Base-by-base conservation (phyloP, 768 basidiomycete species). In the Artomyces pyxidatus region DNA sequence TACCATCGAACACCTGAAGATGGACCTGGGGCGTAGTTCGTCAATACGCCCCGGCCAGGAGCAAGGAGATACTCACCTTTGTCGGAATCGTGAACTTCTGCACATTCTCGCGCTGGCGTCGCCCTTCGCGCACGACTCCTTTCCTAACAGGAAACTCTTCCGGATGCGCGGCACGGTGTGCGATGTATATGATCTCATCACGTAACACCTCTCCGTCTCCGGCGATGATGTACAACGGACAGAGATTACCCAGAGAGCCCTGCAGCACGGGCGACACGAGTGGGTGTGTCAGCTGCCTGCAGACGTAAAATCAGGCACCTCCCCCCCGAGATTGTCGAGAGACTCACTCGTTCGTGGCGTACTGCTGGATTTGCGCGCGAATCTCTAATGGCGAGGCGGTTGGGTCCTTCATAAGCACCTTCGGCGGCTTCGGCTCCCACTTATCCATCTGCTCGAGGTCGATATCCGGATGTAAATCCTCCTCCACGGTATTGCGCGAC, bases 91-190 rank as follows among this genome's bases (percentile, higher is more conserved):
- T 74, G 59, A 72, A 81, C 45, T 69, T 74, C 41, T 72, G 63
- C 1, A 61, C 68, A 49, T 81, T 80, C 47, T 75, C 74, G 52
- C 65, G 65, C 62, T 80, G 79, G n/a, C 79, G 62, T 17, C 54
- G 53, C 5, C 65, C 68, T 11, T 71, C 68, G 16, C 66, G 61
- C 12, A 81, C 64, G 2, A 81, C 68, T 19, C 80, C 78, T 12
- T 72, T 63, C 22, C 82, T 70, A 1, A 78, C 65, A 1, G 85
- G 85, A 58, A 80, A 88, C 26, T 75, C 61, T 0, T 73, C 67
- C 1, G 88, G 89, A 59, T 83, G 68, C 1, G 89, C 86, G 4
- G 88, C 87, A 55, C 85, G 83, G 62, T 91, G 88, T 0, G 88
- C 87, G 52, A 82, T 55, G 58, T 83, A 87, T 6, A 89, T 70